phyloP scores from a whole-genome alignment of 495 filamentous ascomycete species.

The Neurospora sp. region DNA sequence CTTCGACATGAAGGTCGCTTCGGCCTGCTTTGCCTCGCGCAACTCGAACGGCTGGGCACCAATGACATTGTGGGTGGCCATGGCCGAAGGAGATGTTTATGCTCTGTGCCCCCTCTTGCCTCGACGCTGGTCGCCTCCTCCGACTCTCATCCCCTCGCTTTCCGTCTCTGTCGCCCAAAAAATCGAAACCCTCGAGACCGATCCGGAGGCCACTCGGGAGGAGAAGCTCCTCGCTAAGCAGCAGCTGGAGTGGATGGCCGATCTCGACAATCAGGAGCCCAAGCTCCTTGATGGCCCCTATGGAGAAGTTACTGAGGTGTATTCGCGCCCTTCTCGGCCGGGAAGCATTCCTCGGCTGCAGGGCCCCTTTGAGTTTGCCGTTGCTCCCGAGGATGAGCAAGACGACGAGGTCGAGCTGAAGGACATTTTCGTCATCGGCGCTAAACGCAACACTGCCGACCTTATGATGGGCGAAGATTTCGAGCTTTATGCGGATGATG shows the following conservation, averaged over 20 bases:
- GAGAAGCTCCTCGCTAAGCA: conserved; percentile 53
- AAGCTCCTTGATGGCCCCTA: conserved; percentile 31
- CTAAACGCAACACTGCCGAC: conserved; percentile 44
- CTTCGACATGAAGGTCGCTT: conserved; percentile 78
- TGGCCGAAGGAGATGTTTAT: conserved; percentile 80
- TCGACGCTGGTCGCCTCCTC: conserved; percentile 68
- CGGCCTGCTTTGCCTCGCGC: conserved; percentile 69
- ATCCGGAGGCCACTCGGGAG: conserved; percentile 41
- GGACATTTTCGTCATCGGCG: conserved; percentile 45
- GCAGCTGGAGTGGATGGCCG: conserved; percentile 73
- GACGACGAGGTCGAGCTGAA: conserved; percentile 55
- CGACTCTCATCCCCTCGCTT: conserved; percentile 63
- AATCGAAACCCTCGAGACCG: conserved; percentile 48
- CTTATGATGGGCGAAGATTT: conserved; percentile 54
- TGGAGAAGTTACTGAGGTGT: conserved; percentile 47
- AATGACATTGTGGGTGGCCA: conserved; percentile 88
- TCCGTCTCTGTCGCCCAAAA: conserved; percentile 64
- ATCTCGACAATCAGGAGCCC: conserved; percentile 71
- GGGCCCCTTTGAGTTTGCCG: conserved; percentile 69
- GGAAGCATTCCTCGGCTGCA: conserved; percentile 70
- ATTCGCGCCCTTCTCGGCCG: conserved; percentile 57
- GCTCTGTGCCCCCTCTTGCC: conserved; percentile 83
- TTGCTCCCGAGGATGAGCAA: conserved; percentile 52
- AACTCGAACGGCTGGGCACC: conserved; percentile 77
- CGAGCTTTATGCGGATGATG: conserved; percentile 41